Evolutionary conservation across 805 yeast species (phyloP).

Genomic region (Hanseniaspora lindneri): DNA sequence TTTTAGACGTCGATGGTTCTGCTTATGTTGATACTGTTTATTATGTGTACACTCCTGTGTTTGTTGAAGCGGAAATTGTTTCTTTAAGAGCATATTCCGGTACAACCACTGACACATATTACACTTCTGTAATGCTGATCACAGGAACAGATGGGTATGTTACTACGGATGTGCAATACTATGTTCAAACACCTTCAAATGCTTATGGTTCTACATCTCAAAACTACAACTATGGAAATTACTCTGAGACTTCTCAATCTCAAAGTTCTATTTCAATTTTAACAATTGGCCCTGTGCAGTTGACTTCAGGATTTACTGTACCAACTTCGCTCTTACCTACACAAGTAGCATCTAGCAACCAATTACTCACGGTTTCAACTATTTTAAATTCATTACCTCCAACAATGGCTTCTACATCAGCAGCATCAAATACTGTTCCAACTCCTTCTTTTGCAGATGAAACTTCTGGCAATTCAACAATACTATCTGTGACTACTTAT

Average conservation of each 20-base stretch:
- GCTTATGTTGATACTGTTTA: constrained; percentile 15
- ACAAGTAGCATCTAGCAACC: background rate
- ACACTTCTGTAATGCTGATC: constrained; percentile 13
- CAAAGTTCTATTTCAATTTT: too few species aligned
- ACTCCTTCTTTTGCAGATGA: background rate
- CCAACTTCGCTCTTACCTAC: background rate
- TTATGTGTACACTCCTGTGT: constrained; percentile 17
- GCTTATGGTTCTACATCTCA: background rate
- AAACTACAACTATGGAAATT: background rate
- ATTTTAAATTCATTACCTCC: background rate
- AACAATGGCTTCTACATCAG: background rate
- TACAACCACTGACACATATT: constrained; percentile 13
- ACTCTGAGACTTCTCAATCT: too few species aligned
- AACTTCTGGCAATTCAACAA: background rate
- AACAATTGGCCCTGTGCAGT: background rate
- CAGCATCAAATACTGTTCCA: background rate
- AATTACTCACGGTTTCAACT: background rate
- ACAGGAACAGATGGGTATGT: constrained; percentile 18
- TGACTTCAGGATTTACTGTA: background rate
- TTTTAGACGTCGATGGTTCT: constrained; percentile 17
- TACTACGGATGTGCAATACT: constrained; percentile 16
- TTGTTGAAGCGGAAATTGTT: constrained; percentile 10
- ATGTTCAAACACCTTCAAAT: constrained; percentile 18
- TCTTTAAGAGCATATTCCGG: constrained; percentile 16
- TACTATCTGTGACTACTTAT: background rate